Conservation (phyloP, 495 filamentous ascomycete genomes). For the Ramalina peruviana region DNA sequence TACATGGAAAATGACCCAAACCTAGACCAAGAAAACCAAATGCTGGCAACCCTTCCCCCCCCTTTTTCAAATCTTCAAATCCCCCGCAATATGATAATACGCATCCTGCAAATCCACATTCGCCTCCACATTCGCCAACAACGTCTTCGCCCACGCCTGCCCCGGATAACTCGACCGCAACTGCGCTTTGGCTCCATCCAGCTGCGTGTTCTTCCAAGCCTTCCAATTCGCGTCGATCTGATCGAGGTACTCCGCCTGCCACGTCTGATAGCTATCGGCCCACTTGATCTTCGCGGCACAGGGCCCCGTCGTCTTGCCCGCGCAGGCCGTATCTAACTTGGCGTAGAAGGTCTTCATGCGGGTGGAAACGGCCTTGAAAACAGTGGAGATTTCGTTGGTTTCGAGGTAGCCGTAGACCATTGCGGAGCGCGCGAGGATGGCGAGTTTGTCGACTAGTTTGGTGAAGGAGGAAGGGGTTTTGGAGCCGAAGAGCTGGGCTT, state of each 20-base stretch:
- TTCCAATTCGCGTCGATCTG: neutral
- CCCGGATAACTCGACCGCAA: too few species aligned
- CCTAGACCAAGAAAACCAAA: too few species aligned
- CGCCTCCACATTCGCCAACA: too few species aligned
- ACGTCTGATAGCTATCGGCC: neutral
- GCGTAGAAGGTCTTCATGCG: slow-evolving; percentile 1
- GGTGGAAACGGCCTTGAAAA: neutral
- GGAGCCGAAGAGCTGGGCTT: neutral
- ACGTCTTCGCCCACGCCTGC: too few species aligned
- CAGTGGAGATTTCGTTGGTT: neutral
- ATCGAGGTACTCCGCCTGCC: neutral
- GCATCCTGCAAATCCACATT: too few species aligned
- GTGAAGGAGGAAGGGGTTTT: neutral
- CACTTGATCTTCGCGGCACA: too few species aligned
- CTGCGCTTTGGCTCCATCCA: neutral
- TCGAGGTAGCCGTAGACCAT: neutral
- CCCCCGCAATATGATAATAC: too few species aligned
- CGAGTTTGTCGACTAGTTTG: neutral
- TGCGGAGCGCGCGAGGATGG: neutral
- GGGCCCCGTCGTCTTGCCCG: neutral
- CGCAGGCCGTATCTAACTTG: neutral
- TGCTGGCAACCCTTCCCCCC: too few species aligned
- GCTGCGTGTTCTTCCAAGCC: neutral
- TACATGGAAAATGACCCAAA: too few species aligned
- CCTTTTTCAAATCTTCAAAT: too few species aligned